Percentiles rank a stretch among this genome's conserved stretches.
Conservation (phyloP, 2,329 filamentous ascomycete genomes). For the Exophiala mesophila region DNA sequence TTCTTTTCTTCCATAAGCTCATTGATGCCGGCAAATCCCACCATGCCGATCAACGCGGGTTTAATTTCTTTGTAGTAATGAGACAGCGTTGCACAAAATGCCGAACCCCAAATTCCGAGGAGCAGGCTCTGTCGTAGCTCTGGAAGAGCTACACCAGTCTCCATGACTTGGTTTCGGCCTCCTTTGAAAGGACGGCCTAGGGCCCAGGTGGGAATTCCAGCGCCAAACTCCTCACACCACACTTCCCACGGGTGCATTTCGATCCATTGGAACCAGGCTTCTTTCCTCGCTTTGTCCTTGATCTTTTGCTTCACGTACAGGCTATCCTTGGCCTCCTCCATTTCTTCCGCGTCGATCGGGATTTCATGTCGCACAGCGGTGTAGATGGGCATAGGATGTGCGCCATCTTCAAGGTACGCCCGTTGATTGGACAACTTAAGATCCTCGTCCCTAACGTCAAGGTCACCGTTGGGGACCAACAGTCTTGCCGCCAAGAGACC, state of each 20-base stretch:
- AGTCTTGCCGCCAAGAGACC: slow-evolving; percentile 77
- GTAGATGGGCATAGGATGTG: slow-evolving; percentile 87
- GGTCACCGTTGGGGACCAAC: slow-evolving; percentile 78
- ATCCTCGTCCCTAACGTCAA: slow-evolving; percentile 69
- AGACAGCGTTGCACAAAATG: slow-evolving; percentile 90
- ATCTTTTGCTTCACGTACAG: slow-evolving; percentile 32
- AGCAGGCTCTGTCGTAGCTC: slow-evolving; percentile 79
- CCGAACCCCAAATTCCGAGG: slow-evolving; percentile 93
- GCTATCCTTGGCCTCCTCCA: slow-evolving; percentile 31
- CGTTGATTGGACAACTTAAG: slow-evolving; percentile 89
- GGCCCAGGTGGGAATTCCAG: slow-evolving; percentile 93
- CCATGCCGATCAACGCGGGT: slow-evolving; percentile 70
- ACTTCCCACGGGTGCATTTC: slow-evolving; percentile 93
- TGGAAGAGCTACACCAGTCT: slow-evolving; percentile 67
- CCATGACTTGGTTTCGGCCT: slow-evolving; percentile 60
- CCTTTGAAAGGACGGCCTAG: slow-evolving; percentile 75
- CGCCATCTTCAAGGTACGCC: slow-evolving; percentile 68
- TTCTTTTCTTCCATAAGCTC: slow-evolving; percentile 76
- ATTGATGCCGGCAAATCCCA: slow-evolving; percentile 73
- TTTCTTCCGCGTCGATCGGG: slow-evolving; percentile 53
- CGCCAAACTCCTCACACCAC: slow-evolving; percentile 86
- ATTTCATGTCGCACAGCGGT: slow-evolving; percentile 95
- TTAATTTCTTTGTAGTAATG: slow-evolving; percentile 94
- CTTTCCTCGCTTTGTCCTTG: slow-evolving; percentile 48
- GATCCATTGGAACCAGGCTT: slow-evolving; percentile 97